phyloP scores from a whole-genome alignment of 2,329 filamentous ascomycete species.

The Epicoccum sorghinum region DNA sequence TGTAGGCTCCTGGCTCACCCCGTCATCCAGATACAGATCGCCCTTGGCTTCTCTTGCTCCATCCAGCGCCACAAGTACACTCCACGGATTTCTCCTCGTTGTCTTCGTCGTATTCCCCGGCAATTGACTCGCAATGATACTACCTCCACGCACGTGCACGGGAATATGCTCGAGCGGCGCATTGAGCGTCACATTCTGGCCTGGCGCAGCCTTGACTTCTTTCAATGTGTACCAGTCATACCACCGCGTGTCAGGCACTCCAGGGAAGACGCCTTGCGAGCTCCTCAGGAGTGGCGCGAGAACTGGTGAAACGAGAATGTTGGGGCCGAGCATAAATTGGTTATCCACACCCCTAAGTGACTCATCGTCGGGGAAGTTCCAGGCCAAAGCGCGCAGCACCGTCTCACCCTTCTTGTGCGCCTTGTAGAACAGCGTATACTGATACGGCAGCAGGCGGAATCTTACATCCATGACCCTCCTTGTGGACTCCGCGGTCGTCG shows the following conservation, averaged over 20 bases:
- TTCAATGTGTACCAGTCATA: too few relatives aligned
- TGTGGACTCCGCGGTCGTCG: conserved; percentile 65
- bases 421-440: conserved; percentile 72
- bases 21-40: too few relatives aligned
- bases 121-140: too few relatives aligned
- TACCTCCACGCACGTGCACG: too few relatives aligned
- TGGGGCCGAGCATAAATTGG: conserved; percentile 72
- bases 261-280: conserved; percentile 71
- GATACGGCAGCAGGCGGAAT: conserved; percentile 71
- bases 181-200: too few relatives aligned
- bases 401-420: conserved; percentile 69
- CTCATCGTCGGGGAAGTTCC: conserved; percentile 74
- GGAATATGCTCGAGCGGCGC: too few relatives aligned
- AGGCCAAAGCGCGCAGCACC: conserved; percentile 71
- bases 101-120: too few relatives aligned
- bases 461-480: conserved; percentile 69
- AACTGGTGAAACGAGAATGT: conserved; percentile 68
- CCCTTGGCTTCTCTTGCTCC: too few relatives aligned
- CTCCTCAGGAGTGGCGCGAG: conserved; percentile 63
- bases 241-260: conserved; percentile 30
- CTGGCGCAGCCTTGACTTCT: too few relatives aligned
- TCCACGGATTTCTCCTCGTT: too few relatives aligned
- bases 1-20: too few relatives aligned
- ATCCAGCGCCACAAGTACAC: too few relatives aligned
- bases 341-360: conserved; percentile 65